These are phyloP conservation scores for Papilionanthe hybrid DNA, from an alignment of 116 monocot genomes.

Conservation along the genomic window DNA sequence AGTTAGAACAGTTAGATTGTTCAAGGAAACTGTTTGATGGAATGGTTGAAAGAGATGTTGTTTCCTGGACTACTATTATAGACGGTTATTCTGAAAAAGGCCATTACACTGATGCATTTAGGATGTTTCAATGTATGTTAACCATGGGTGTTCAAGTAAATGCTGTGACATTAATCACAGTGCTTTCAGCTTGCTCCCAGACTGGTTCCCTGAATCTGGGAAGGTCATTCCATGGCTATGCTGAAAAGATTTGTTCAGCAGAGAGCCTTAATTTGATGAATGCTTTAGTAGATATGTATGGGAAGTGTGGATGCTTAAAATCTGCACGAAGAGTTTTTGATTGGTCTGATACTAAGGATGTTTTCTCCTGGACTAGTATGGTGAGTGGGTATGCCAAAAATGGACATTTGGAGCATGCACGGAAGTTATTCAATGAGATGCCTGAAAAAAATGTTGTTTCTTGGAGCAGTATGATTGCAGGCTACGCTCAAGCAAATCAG, in stretches of 20 bases:
- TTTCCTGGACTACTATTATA: slow-evolving; percentile 76
- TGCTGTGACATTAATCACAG: slow-evolving; percentile 49
- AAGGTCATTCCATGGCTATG: slow-evolving; percentile 31
- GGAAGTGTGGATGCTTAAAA: slow-evolving; percentile 41
- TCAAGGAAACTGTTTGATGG: slow-evolving; percentile 42
- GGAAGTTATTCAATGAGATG: slow-evolving; percentile 48
- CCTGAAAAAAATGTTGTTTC: slow-evolving; percentile 51
- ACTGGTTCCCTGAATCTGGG: slow-evolving; percentile 31
- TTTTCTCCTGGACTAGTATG: slow-evolving; percentile 59
- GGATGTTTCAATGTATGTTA: slow-evolving; percentile 34
- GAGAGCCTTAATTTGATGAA: slow-evolving; percentile 37
- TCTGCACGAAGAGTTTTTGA: slow-evolving; percentile 42
- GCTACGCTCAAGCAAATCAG: slow-evolving; percentile 40
- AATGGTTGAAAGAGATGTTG: slow-evolving; percentile 44
- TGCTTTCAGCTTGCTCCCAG: slow-evolving; percentile 53
- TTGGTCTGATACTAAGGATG: slow-evolving; percentile 32
- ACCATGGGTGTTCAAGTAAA: slow-evolving; percentile 20
- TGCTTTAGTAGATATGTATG: slow-evolving; percentile 55
- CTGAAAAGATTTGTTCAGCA: slow-evolving; percentile 16
- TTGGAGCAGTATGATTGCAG: slow-evolving; percentile 72
- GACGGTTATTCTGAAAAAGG: slow-evolving; percentile 40
- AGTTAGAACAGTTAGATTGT: slow-evolving; percentile 11
- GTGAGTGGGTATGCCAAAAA: slow-evolving; percentile 47
- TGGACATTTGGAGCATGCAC: slow-evolving; percentile 37
- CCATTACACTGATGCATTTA: slow-evolving; percentile 21